Evolutionary conservation across 2,329 filamentous ascomycete genomes (phyloP).

Genomic region (Rhinocladiella mackenziei): DNA sequence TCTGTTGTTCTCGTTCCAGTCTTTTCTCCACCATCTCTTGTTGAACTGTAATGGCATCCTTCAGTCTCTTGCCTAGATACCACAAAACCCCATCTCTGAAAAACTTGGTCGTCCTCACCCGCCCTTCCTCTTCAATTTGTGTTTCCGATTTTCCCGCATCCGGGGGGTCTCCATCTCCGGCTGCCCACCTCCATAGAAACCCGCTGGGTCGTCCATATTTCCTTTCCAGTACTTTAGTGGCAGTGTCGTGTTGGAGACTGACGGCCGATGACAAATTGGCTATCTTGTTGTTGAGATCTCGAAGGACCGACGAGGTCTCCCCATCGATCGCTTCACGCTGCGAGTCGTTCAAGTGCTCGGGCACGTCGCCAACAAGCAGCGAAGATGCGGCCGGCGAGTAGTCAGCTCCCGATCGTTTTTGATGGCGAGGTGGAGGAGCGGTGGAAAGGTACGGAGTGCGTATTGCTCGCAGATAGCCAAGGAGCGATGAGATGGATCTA

Average conservation of each 20-base stretch:
- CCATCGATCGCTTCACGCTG: constrained; percentile 85
- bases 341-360: constrained; percentile 66
- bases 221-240: constrained; percentile 65
- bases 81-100: constrained; percentile 81
- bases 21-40: constrained; percentile 90
- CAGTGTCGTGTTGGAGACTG: constrained; percentile 72
- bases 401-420: constrained; percentile 31
- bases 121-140: constrained; percentile 68
- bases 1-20: constrained; percentile 79
- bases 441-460: constrained; percentile 89
- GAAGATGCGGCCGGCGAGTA: constrained; percentile 39
- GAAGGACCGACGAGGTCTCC: constrained; percentile 78
- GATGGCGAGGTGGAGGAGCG: constrained; percentile 47
- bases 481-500: constrained; percentile 74
- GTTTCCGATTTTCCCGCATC: constrained; percentile 56
- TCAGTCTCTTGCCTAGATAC: constrained; percentile 71
- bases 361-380: constrained; percentile 26
- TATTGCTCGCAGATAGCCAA: constrained; percentile 73
- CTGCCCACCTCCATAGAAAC: constrained; percentile 66
- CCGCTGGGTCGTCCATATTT: constrained; percentile 57
- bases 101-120: constrained; percentile 60
- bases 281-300: constrained; percentile 79
- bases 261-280: constrained; percentile 76
- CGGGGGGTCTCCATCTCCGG: constrained; percentile 44
- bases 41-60: constrained; percentile 73